Evolutionary conservation across 2,329 filamentous ascomycete species (phyloP), one percentile per base, ranked within the genome.

Genomic region (Fusarium annulatum): DNA sequence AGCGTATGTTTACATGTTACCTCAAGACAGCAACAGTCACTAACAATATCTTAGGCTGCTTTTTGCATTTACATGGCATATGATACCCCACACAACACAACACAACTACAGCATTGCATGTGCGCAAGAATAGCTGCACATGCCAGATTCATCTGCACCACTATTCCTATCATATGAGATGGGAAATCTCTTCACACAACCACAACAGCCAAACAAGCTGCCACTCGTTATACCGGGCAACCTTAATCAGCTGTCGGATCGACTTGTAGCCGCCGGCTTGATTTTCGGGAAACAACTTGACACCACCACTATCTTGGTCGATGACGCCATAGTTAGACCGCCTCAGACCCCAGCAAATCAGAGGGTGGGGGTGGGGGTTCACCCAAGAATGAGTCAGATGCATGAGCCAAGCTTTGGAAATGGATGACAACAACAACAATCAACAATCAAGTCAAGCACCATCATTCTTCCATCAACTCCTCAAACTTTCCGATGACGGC

Each of bases 1-100:
- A 78, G 76, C 76, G 75, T 78, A 67, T 64, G 75, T 61, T 65
- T 34, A 39, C 33, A 30, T 19, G 28, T 16, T 21, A 15, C 14
- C 42, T 21, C 28, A 10, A 19, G 45, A n/a, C 8, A 52, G 23
- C 18, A 56, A 36, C 65, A 71, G 45, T 57, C 26, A 60, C 74
- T 78, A 72, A 78, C 70, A 76, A 64, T 5, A 23, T 33, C 55
- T 39, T 61, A 78, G 76, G 76, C 65, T 78, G 68, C 73, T 72
- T 74, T 75, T 72, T 74, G 59, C 63, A 70, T 70, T 70, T 70
- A 65, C 69, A 70, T 65, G 74, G 74, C 75, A 69, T 58, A 67
- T 67, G 56, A 58, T 58, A 58, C 74, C 74, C 74, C 69, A 73
- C 62, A 63, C 56, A 71, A 64, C 55, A 55, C 23, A 69, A 59